Evolutionary conservation across 192 early-diverging fungal genomes (phyloP), one percentile per base, ranked within the genome.

Genomic region (Coemansia furcata): DNA sequence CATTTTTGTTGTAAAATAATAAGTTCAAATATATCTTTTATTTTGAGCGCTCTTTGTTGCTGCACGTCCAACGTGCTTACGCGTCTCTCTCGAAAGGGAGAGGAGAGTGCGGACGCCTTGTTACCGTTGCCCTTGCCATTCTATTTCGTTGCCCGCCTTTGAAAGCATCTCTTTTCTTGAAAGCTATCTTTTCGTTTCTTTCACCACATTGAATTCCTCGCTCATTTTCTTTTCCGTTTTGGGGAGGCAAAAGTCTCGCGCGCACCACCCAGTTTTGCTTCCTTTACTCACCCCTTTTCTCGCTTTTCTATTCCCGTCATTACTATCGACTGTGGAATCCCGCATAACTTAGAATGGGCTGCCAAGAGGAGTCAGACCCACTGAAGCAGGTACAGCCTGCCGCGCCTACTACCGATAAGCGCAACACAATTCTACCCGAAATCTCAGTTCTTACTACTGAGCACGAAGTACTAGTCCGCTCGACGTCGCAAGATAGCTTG

Each of bases 1-100:
- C 43, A 30, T 60, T 60, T 66, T 66, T 12, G 39, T 49, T 66
- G 69, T 65, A 71, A 60, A 71, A 61, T 64, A 65, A 32, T 17
- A 7, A 30, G 52, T 32, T 55, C 39, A 21, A 71, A 62, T 59
- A 61, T 39, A 61, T n/a, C 29, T 11, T 42, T 57, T 66, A 46
- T 67, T 66, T 60, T 59, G 40, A 33, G 55, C 42, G 33, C 44
- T 37, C 1, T n/a, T 19, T 59, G 1, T 57, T 29, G 21, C 26
- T 58, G 10, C 10, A 30, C 17, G 40, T 44, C 26, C 60, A 19
- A 46, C 29, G 43, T 35, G 58, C 9, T 32, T 54, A 54, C 52
- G 52, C 37, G 55, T 67, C 43, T 8, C 43, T 44, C 14, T 3
- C 2, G 19, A 8, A 12, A 12, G 44, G 44, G n/a, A 44, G 19